A percentile compares a stretch with the other conserved stretches of the same genome.
Conservation (phyloP, 495 filamentous ascomycete genomes). For the Aspergillus nidulans region DNA sequence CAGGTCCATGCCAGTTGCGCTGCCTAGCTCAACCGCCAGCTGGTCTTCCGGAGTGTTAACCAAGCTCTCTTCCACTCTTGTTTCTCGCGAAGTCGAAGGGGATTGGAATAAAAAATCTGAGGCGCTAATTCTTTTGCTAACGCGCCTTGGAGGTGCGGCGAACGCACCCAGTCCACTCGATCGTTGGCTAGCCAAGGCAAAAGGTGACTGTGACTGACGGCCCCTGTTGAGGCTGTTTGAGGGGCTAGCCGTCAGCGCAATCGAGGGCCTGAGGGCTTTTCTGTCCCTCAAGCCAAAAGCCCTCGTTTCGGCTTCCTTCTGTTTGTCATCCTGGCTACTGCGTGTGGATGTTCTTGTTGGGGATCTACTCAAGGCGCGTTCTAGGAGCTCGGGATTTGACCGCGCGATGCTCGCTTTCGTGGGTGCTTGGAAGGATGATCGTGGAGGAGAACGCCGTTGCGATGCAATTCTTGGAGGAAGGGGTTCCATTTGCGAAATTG, state of each 20-base stretch:
- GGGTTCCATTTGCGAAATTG: conserved; percentile 29
- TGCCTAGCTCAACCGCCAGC: conserved; percentile 37
- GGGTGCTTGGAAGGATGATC: conserved; percentile 61
- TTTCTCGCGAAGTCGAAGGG: conserved; percentile 29
- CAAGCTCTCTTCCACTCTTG: conserved; percentile 14
- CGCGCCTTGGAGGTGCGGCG: conserved; percentile 37
- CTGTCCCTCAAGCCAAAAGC: conserved; percentile 31
- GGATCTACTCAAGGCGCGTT: conserved; percentile 41
- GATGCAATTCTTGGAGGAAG: conserved; percentile 22
- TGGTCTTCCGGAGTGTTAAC: conserved; percentile 36
- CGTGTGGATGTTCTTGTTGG: conserved; percentile 21
- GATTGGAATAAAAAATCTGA: conserved; percentile 43
- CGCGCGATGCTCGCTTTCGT: conserved; percentile 61
- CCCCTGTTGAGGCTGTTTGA: conserved; percentile 17
- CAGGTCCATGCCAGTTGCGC: conserved; percentile 24
- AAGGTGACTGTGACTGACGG: conserved; percentile 31
- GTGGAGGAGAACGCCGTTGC: conserved; percentile 24
- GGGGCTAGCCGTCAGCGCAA: conserved; percentile 36
- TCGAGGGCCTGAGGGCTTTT: conserved; percentile 34
- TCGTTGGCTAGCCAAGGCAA: conserved; percentile 17
- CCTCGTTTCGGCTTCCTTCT: conserved; percentile 23
- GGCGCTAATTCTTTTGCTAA: conserved; percentile 38
- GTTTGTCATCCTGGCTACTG: conserved; percentile 14
- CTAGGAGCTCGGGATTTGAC: conserved; percentile 56
- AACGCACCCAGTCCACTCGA: conserved; percentile 36